Conservation (phyloP, 1,284 basidiomycete species). For the Paramarasmius palmivorus region DNA sequence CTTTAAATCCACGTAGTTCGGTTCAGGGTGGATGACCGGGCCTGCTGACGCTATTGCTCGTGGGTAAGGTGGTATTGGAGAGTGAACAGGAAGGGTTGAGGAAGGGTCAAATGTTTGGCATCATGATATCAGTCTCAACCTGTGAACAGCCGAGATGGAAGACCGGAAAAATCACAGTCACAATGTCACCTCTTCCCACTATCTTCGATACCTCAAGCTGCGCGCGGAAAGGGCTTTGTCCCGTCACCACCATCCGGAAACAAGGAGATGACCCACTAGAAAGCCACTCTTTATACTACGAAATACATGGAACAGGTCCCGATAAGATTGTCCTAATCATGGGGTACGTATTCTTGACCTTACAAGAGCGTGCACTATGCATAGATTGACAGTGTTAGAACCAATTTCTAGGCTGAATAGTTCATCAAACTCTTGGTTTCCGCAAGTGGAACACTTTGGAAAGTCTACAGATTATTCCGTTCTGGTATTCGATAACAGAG, state of each 20-base stretch:
- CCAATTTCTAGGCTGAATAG: constrained; percentile 48
- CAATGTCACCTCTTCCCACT: constrained; percentile 29
- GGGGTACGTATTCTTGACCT: too few relatives aligned
- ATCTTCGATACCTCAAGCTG: constrained; percentile 61
- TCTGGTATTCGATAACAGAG: constrained; percentile 87
- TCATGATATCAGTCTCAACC: too few relatives aligned
- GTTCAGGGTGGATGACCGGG: too few relatives aligned
- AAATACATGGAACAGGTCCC: constrained; percentile 69
- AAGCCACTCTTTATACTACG: constrained; percentile 76
- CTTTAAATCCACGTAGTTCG: too few relatives aligned
- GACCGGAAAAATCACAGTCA: too few relatives aligned
- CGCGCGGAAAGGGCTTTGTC: constrained; percentile 69
- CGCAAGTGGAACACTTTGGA: constrained; percentile 63
- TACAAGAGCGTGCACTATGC: background rate
- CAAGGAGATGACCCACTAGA: constrained; percentile 50
- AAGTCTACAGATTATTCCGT: constrained; percentile 47
- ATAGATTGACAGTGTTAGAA: background rate
- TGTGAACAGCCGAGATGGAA: too few relatives aligned
- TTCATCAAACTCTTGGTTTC: constrained; percentile 62
- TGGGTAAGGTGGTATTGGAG: too few relatives aligned
- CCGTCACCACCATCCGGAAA: constrained; percentile 56
- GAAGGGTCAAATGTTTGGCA: too few relatives aligned
- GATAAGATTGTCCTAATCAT: constrained; percentile 69
- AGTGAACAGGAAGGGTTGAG: too few relatives aligned
- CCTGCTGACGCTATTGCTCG: too few relatives aligned